Conservation (phyloP, 805 yeast species). For the Henningerozyma blattae region DNA sequence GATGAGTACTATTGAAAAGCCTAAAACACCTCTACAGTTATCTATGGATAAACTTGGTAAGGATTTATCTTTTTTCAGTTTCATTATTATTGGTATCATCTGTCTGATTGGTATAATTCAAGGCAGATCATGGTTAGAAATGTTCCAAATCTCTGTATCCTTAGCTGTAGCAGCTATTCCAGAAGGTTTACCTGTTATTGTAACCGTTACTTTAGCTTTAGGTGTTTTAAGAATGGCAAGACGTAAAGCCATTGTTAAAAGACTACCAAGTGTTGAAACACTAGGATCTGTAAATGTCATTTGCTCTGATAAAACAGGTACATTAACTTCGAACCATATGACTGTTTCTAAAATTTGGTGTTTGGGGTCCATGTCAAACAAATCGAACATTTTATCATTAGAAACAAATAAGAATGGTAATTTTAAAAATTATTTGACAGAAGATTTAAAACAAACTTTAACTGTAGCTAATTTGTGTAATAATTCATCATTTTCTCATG, state of each 20-base stretch:
- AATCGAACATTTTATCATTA: conserved; percentile 26
- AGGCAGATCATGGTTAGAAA: conserved; percentile 92
- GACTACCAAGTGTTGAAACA: conserved; percentile 92
- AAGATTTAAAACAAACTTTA: conserved; percentile 42
- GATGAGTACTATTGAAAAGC: conserved; percentile 93
- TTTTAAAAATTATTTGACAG: conserved; percentile 33
- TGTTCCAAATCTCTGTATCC: conserved; percentile 96
- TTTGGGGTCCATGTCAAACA: conserved; percentile 39
- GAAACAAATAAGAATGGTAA: conserved; percentile 34
- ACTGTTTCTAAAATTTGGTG: conserved; percentile 80
- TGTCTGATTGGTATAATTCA: conserved; percentile 82
- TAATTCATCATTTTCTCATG: conserved; percentile 58
- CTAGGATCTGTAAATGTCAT: conserved; percentile 89
- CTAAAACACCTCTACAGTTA: conserved; percentile 91
- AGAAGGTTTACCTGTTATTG: conserved; percentile 96
- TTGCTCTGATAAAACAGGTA: conserved; percentile 86
- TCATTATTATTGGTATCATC: conserved; percentile 81
- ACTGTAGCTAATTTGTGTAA: conserved; percentile 66
- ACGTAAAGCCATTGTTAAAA: conserved; percentile 84
- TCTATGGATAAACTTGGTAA: conserved; percentile 95
- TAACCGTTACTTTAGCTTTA: conserved; percentile 90
- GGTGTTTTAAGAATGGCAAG: conserved; percentile 96
- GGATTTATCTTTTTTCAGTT: conserved; percentile 75
- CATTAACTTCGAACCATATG: conserved; percentile 85
- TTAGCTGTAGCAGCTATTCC: conserved; percentile 99